Conservation (phyloP, 1,284 basidiomycete species). For the Ceratorhiza oryzae-sativae region DNA sequence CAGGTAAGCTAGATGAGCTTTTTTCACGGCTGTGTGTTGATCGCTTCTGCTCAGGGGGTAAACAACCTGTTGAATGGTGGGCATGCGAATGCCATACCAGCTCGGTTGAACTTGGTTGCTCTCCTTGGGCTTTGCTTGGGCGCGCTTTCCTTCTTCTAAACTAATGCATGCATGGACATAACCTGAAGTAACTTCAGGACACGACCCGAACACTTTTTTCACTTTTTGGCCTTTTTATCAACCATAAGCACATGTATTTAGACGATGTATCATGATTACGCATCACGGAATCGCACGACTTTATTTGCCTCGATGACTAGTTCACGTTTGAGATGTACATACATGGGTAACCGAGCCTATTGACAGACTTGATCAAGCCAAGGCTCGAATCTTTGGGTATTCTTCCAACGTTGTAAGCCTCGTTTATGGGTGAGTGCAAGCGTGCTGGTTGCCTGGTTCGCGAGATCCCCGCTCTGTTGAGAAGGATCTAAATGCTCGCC, state of each 20-base stretch:
- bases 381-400: slow-evolving; percentile 6
- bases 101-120: neutral
- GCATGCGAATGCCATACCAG: neutral
- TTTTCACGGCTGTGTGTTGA: neutral
- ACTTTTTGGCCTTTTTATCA: neutral
- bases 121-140: neutral
- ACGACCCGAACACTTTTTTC: neutral
- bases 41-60: neutral
- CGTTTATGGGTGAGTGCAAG: slow-evolving; percentile 18
- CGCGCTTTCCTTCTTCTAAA: neutral
- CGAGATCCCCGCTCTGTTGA: neutral
- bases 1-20: slow-evolving; percentile 17
- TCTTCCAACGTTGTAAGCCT: slow-evolving; percentile 10
- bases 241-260: slow-evolving; percentile 1
- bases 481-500: neutral
- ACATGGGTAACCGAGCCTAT: neutral
- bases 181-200: neutral
- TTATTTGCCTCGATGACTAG: neutral
- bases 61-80: slow-evolving; percentile 11
- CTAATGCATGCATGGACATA: neutral
- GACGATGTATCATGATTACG: neutral
- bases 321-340: too few relatives aligned
- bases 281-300: neutral
- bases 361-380: slow-evolving; percentile 16
- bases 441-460: neutral